Conservation (phyloP, 306 rosid genomes). For the Abrus precatorius region DNA sequence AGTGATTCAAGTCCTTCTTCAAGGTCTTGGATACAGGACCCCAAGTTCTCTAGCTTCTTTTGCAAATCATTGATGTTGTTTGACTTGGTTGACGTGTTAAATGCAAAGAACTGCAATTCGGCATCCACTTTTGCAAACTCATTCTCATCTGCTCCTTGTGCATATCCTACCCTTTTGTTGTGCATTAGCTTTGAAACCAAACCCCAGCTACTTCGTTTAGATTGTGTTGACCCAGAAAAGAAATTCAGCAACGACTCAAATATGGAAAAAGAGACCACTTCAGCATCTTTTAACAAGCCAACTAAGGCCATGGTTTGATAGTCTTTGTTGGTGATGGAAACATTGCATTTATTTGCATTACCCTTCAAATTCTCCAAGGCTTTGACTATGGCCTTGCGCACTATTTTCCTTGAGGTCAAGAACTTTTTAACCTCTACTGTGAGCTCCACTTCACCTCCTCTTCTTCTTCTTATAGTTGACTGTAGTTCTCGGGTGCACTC, state of each 20-base stretch:
- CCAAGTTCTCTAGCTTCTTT: conserved; percentile 40
- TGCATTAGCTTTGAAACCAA: conserved; percentile 49
- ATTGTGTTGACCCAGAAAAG: conserved; percentile 46
- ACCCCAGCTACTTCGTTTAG: conserved; percentile 44
- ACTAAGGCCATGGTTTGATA: conserved; percentile 37
- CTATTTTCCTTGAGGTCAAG: conserved; percentile 55
- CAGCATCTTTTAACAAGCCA: conserved; percentile 45
- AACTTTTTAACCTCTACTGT: conserved; percentile 43
- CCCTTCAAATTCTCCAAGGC: conserved; percentile 51
- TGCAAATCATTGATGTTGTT: conserved; percentile 31
- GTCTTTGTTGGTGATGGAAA: conserved; percentile 28
- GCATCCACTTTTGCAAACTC: conserved; percentile 50
- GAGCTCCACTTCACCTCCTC: conserved; percentile 44
- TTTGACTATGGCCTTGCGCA: conserved; percentile 45
- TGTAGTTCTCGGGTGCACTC: conserved; percentile 50
- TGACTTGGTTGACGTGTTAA: conserved; percentile 35
- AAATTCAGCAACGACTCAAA: conserved; percentile 53
- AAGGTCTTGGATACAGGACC: conserved; percentile 42
- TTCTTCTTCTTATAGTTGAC: conserved; percentile 44
- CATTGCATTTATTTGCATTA: conserved; percentile 35
- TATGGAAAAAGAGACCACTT: conserved; percentile 40
- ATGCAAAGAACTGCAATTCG: conserved; percentile 35
- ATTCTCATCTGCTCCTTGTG: conserved; percentile 37
- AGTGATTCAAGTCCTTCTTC: conserved; percentile 49
- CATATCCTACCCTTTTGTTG: conserved; percentile 27